Base-by-base conservation (phyloP, 306 rosid species). In the Rubus idaeus region DNA sequence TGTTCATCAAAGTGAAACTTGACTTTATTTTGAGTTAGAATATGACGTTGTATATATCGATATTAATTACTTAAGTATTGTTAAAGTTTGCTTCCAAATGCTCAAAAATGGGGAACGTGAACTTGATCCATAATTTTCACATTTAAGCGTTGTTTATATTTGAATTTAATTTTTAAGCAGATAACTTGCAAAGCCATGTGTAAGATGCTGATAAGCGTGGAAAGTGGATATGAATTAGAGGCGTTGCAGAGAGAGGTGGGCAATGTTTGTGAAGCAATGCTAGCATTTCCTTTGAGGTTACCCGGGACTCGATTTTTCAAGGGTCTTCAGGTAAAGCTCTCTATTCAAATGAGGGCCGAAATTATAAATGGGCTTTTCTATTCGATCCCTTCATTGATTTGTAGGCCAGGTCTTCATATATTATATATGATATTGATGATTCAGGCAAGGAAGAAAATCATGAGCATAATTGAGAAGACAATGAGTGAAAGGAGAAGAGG, bases 141-240 rank as follows among this genome's bases (percentile, higher is more conserved):
- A 23, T 23, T 23, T 23, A 23, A 23, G 26, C 26, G 26, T 23
- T 23, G 26, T 23, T 23, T 23, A 23, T 23, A 30, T 30, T 30
- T 30, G 35, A 30, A 30, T 11, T 67, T 20, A 6, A 40, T 44
- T 72, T 21, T 52, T 17, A 80, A 56, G 85, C 83, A 92, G 98
- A 77, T 95, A 65, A 85, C 91, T n/a, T 83, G 93, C 75, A 88
- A 83, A 81, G 97, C 96, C 1, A 92, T 90, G 90, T 92, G 97
- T 90, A 92, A 92, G 83, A 86, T 90, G 89, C 49, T 95, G 50
- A 79, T 89, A 35, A 87, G 95, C 84, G 18, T 88, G 2, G 97
- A 92, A 17, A 79, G 79, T 39, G 89, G 82, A 13, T 3, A 40
- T 18, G 86, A 89, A 53, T 41, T 89, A 78, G 90, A 49, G 75